Evolutionary conservation across 495 filamentous ascomycete genomes (phyloP).

Genomic region (Aspergillus heteromorphus): DNA sequence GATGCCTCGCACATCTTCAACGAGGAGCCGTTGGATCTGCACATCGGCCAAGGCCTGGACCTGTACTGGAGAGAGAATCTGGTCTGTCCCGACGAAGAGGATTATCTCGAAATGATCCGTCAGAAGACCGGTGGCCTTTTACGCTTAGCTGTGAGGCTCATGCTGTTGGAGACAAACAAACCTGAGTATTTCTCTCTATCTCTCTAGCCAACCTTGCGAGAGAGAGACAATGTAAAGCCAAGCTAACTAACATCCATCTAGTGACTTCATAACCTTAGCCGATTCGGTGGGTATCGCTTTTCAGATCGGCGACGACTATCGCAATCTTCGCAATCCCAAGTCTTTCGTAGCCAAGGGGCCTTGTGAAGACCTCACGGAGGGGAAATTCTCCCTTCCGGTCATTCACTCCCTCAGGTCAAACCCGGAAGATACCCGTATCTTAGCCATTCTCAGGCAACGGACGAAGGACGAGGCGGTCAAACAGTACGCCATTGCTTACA

Average conservation of each 20-base stretch:
- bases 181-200: neutral
- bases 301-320: conserved; percentile 87
- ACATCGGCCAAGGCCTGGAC: conserved; percentile 89
- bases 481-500: conserved; percentile 69
- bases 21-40: conserved; percentile 77
- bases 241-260: conserved; percentile 17
- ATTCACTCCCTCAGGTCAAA: conserved; percentile 78
- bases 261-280: conserved; percentile 66
- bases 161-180: conserved; percentile 48
- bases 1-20: conserved; percentile 61
- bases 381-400: conserved; percentile 89
- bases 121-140: conserved; percentile 95
- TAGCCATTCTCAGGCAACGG: conserved; percentile 80
- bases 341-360: conserved; percentile 80
- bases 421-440: conserved; percentile 63
- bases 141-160: conserved; percentile 75
- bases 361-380: conserved; percentile 86
- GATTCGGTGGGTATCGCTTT: conserved; percentile 79
- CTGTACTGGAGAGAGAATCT: conserved; percentile 86
- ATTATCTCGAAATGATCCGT: conserved; percentile 89
- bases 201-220: no score
- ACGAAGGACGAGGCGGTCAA: conserved; percentile 74
- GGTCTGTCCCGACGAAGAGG: conserved; percentile 79
- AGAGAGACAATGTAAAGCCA: conserved; percentile 49
- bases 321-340: conserved; percentile 58